Base-by-base conservation (phyloP, 176 grass and related monocot genomes). In the Bothriochloa decipiens region DNA sequence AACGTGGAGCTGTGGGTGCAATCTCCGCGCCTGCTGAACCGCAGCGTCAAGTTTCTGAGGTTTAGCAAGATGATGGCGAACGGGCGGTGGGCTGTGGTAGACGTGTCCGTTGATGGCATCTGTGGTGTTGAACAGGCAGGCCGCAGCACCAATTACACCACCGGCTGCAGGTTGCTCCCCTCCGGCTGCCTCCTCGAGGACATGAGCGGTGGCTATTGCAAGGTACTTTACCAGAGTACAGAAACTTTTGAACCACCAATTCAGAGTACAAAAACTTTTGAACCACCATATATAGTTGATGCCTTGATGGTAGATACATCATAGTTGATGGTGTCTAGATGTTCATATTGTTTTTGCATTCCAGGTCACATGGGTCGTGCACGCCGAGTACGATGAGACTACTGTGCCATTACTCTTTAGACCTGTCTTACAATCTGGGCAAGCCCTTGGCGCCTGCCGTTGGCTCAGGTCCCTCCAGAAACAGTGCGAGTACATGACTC, bases 81-180 rank as follows among this genome's bases (percentile, higher is more conserved):
- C 4, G 37, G 72, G n/a, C 23, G 18, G 13, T 97, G 94, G 94
- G 85, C 71, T 23, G 79, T 97, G 20, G 89, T 89, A 3, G 94
- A 97, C 11, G 89, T 91, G 25, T 91, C 91, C 4, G 46, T 86
- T 40, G 87, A 86, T 58, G 74, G 65, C 0, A 37, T 75, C 40
- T 46, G 8, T 16, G 46, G 13, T 32, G 26, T 17, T 74, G 45
- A 55, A 5, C 23, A 49, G 41, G 41, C 16, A 27, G 14, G 40
- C 70, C 27, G 12, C 70, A 13, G 6, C 18, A n/a, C 65, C 6
- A 4, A 20, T 23, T 65, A 37, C 70, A 68, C 33, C 18, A 20
- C 64, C 5, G 42, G 23, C 71, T 50, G 45, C 25, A 49, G 71
- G 71, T 8, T 74, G 43, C 71, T 74, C 3, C 71, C 71, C 13